Percentiles rank a stretch among this genome's conserved stretches.
These are phyloP conservation scores for Pleurotus salmoneostramineus DNA, from an alignment of 768 basidiomycete genomes.

Conservation along the genomic window DNA sequence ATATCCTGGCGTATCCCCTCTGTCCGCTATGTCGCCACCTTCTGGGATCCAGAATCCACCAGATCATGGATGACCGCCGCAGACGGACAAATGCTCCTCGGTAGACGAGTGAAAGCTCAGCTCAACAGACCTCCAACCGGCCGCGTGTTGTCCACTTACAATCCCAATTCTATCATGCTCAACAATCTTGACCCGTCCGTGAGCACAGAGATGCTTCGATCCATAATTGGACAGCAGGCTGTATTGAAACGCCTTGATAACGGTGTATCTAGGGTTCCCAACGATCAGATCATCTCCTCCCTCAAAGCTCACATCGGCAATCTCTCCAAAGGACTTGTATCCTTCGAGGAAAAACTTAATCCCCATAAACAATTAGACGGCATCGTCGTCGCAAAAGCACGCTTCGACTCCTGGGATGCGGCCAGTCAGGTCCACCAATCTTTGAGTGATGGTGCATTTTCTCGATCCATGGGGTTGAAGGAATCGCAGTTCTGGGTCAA, in stretches of 20 bases:
- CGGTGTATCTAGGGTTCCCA: not conserved
- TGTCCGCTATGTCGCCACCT: conserved; percentile 40
- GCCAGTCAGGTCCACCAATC: conserved; percentile 34
- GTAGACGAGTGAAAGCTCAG: conserved; percentile 41
- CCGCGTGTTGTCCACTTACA: conserved; percentile 18
- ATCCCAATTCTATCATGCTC: conserved; percentile 36
- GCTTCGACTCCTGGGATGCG: conserved; percentile 46
- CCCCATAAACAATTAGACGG: conserved; percentile 20
- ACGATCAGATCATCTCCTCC: conserved; percentile 20
- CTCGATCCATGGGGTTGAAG: conserved; percentile 15
- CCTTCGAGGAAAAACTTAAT: conserved; percentile 22
- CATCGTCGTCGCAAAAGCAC: conserved; percentile 31
- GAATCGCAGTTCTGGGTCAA: conserved; percentile 31
- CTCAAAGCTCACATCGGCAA: conserved; percentile 11
- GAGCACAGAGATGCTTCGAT: conserved; percentile 8
- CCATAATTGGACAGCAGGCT: conserved; percentile 21
- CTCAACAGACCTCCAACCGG: conserved; percentile 36
- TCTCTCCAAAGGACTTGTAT: conserved; percentile 6
- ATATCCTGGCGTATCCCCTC: conserved; percentile 52
- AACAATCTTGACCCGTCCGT: conserved; percentile 30
- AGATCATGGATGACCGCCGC: conserved; percentile 29
- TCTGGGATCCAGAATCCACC: conserved; percentile 26
- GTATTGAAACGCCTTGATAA: conserved; percentile 1
- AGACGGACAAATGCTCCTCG: conserved; percentile 28
- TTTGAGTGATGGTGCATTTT: conserved; percentile 28